A percentile compares a stretch with the other conserved stretches of the same genome.
These are phyloP conservation scores for Barnettozyma populi DNA, from an alignment of 805 yeast species.

Conservation along the genomic window DNA sequence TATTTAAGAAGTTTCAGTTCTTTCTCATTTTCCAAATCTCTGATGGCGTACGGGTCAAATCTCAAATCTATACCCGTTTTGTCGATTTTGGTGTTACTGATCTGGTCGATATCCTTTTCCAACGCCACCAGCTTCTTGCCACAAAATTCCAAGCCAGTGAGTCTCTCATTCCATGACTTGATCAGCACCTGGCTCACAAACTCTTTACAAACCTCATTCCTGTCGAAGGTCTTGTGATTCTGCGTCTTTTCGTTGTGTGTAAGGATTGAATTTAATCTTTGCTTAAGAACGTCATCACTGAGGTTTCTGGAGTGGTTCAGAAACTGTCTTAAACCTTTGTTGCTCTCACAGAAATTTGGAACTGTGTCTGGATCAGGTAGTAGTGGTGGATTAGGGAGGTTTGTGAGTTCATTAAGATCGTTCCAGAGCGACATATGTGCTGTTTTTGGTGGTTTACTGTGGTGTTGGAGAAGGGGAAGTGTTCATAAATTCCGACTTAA, in stretches of 20 bases:
- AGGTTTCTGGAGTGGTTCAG: slow-evolving; percentile 31
- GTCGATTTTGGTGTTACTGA: slow-evolving; percentile 16
- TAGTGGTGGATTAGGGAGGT: slow-evolving; percentile 24
- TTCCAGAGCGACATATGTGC: slow-evolving; percentile 23
- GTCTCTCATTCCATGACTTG: slow-evolving; percentile 43
- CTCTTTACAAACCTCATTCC: slow-evolving; percentile 28
- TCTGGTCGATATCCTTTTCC: slow-evolving; percentile 26
- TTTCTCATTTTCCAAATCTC: slow-evolving; percentile 30
- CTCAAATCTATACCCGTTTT: slow-evolving; percentile 27
- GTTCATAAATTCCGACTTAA: too few species aligned
- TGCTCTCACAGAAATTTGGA: slow-evolving; percentile 29
- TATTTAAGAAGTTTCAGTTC: slow-evolving; percentile 27
- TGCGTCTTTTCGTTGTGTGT: slow-evolving; percentile 21
- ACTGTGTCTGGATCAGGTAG: slow-evolving; percentile 6
- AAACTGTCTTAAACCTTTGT: slow-evolving; percentile 32
- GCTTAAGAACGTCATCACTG: slow-evolving; percentile 42
- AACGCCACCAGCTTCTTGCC: slow-evolving; percentile 27
- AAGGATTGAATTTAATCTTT: slow-evolving; percentile 36
- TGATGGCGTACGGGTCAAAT: slow-evolving; percentile 47
- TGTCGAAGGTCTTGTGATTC: slow-evolving; percentile 3
- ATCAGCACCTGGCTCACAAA: slow-evolving; percentile 34
- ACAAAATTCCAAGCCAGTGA: slow-evolving; percentile 38
- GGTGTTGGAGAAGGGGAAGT: too few species aligned
- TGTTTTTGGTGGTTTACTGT: background rate
- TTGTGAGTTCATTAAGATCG: slow-evolving; percentile 9